Evolutionary conservation across 352 stramenopile species (phyloP), one percentile per base, ranked within the genome.

Genomic region (Achlya hypogyna): DNA sequence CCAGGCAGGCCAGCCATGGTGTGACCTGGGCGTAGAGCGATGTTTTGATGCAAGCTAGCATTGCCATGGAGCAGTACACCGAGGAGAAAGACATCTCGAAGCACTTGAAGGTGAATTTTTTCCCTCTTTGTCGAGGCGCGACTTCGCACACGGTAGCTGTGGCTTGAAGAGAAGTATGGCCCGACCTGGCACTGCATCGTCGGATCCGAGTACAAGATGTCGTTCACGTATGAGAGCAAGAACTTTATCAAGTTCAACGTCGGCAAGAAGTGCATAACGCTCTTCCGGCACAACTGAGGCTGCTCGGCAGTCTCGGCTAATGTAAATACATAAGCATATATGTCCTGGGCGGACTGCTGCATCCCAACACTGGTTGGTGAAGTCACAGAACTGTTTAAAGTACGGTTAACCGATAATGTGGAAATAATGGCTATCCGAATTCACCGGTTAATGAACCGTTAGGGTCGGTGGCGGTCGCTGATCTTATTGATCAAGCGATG

Each of bases 191-290:
- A 89, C 73, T 89, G 81, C 72, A 85, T 89, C 71, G 81, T 89
- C 45, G 79, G 81, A 56, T 87, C 81, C 64, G 81, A 87, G 71
- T 87, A 87, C 78, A 87, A 87, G 66, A 83, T 72, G 27, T 75
- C 79, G 53, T 87, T 87, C 66, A 79, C 77, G 51, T 89, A 87
- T 70, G 81, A 87, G 74, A 87, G 78, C 79, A 89, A 90, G 70
- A 90, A 88, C 76, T 92, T 92, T 74, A 78, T 90, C 71, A 77
- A 83, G 34, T 92, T 90, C 69, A 88, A 91, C 54, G 78, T 92
- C 18, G 81, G 80, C 71, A 90, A 91, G 67, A 91, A 91, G 68
- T 89, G 83, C 75, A 91, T 91, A 75, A 87, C 80, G 52, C 79
- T 90, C 63, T 89, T 90, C 62, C 76, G 83, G 1, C 81, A 91